phyloP scores from a whole-genome alignment of 2,329 filamentous ascomycete genomes.

The Penicillium verrucosum region DNA sequence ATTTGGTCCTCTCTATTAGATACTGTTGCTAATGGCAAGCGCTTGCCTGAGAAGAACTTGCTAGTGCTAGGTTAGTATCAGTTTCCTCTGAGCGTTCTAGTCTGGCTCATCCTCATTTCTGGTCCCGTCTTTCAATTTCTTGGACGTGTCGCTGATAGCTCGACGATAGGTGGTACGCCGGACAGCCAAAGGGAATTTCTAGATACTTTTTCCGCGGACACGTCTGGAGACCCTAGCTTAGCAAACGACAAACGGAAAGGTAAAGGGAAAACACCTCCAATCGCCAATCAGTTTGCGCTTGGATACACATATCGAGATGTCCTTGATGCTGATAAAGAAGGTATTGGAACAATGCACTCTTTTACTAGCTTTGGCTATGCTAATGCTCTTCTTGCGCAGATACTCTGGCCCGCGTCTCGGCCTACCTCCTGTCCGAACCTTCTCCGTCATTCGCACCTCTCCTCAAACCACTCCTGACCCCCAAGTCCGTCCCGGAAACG shows the following conservation, averaged over 20 bases:
- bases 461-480: conserved; percentile 77
- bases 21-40: conserved; percentile 82
- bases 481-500: conserved; percentile 78
- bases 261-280: conserved; percentile 65
- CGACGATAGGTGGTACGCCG: conserved; percentile 67
- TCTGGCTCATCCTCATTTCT: conserved; percentile 4
- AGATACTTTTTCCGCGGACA: conserved; percentile 53
- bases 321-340: conserved; percentile 88
- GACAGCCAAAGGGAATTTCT: conserved; percentile 83
- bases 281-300: conserved; percentile 88
- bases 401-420: conserved; percentile 81
- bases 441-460: conserved; percentile 79
- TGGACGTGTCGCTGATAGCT: conserved; percentile 19
- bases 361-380: background rate
- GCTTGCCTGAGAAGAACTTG: conserved; percentile 86
- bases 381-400: conserved; percentile 51
- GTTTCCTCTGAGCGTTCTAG: background rate
- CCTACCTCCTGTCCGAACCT: conserved; percentile 83
- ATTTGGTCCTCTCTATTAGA: conserved; percentile 95
- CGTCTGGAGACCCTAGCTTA: conserved; percentile 37
- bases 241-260: conserved; percentile 47
- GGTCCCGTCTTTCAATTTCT: conserved; percentile 3
- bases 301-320: conserved; percentile 96
- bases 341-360: conserved; percentile 43
- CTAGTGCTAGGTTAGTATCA: conserved; percentile 68